Evolutionary conservation across 768 basidiomycete species (phyloP).

Genomic region (Leucocoprinus birnbaumii): DNA sequence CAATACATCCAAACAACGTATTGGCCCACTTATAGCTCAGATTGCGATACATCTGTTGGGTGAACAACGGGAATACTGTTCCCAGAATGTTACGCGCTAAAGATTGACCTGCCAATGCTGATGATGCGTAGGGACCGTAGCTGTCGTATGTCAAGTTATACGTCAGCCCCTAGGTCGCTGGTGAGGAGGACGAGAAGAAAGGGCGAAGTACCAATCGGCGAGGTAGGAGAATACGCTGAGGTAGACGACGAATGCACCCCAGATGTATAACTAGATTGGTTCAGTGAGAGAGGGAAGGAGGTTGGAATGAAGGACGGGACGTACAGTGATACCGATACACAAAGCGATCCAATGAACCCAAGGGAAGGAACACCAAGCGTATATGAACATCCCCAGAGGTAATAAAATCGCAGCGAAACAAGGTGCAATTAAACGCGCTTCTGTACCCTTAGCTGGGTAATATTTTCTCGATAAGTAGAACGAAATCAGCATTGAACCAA

Average conservation of each 20-base stretch:
- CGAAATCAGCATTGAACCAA: background rate
- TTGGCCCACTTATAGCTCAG: constrained; percentile 62
- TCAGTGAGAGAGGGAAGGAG: background rate
- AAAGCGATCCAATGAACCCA: constrained; percentile 60
- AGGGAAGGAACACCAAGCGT: constrained; percentile 62
- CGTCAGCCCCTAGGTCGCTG: too few relatives aligned
- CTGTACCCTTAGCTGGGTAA: constrained; percentile 36
- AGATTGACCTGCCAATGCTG: constrained; percentile 66
- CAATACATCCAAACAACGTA: constrained; percentile 53
- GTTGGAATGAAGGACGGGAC: constrained; percentile 5
- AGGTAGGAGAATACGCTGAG: constrained; percentile 59
- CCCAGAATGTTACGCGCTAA: constrained; percentile 54
- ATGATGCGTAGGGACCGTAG: constrained; percentile 63
- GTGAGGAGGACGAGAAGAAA: too few relatives aligned
- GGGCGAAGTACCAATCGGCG: constrained; percentile 51
- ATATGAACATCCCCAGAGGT: constrained; percentile 67
- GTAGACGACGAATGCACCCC: constrained; percentile 52
- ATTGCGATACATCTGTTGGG: constrained; percentile 50
- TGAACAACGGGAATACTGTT: constrained; percentile 61
- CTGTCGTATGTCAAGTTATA: constrained; percentile 18
- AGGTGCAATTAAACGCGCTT: constrained; percentile 60
- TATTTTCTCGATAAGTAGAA: constrained; percentile 27
- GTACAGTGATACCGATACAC: constrained; percentile 47
- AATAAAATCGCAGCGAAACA: constrained; percentile 53
- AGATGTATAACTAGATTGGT: constrained; percentile 44